phyloP scores from a whole-genome alignment of 306 rosid genomes.

The Canavalia gladiata region DNA sequence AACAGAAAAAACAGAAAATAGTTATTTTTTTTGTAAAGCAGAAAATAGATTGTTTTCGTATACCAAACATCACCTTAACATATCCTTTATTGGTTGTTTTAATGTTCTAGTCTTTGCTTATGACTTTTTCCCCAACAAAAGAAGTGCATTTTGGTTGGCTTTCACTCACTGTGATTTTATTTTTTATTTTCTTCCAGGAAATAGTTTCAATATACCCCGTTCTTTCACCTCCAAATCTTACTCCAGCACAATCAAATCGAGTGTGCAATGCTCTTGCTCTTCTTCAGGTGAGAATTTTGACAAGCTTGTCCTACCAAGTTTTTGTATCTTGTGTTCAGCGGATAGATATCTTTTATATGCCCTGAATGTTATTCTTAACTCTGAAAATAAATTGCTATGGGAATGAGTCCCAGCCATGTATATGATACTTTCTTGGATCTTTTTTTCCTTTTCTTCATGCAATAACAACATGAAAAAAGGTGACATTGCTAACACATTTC shows the following conservation, averaged over 20 bases:
- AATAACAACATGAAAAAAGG: neutral
- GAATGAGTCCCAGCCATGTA: neutral
- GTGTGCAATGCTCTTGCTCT: conserved; percentile 93
- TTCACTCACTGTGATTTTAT: neutral
- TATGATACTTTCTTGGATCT: neutral
- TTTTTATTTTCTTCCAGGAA: conserved; percentile 62
- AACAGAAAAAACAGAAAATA: no score
- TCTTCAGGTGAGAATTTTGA: conserved; percentile 72
- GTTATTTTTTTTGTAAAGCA: no score
- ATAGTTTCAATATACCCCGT: conserved; percentile 79
- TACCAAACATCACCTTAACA: no score
- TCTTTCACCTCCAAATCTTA: conserved; percentile 77
- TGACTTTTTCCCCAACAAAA: no score
- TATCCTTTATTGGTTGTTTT: no score
- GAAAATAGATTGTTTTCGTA: no score
- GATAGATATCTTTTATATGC: conserved; percentile 7
- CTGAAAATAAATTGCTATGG: conserved; percentile 12
- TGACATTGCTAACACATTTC: conserved; percentile 27
- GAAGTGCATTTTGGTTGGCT: neutral
- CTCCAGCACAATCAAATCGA: conserved; percentile 81
- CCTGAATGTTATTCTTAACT: neutral
- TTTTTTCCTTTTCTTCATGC: neutral
- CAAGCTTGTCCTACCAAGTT: neutral
- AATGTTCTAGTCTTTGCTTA: no score
- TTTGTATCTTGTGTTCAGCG: neutral